Conservation (phyloP, 352 stramenopile genomes). For the Blastocystis sp. region DNA sequence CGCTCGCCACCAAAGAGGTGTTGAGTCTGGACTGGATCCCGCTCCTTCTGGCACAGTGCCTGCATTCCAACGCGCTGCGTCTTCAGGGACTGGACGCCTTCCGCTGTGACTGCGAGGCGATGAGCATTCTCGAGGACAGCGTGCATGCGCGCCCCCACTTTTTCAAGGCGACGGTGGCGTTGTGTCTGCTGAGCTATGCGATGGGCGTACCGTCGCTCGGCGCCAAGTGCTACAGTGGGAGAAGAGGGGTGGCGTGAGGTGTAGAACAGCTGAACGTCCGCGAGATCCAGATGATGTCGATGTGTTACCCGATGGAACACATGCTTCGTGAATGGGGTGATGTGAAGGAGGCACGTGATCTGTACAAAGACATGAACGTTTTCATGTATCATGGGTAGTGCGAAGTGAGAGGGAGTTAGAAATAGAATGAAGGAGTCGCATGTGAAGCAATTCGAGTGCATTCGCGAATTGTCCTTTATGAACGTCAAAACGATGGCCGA, state of each 20-base stretch:
- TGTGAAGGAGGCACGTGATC: background rate
- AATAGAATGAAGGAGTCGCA: conserved; percentile 1
- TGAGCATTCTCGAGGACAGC: background rate
- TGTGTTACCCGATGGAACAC: background rate
- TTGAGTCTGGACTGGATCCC: conserved; percentile 44
- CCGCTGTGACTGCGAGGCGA: conserved; percentile 10
- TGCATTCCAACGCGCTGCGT: background rate
- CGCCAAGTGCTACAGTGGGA: background rate
- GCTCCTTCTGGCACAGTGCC: background rate
- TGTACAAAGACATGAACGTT: background rate
- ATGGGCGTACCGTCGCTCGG: background rate
- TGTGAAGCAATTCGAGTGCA: conserved; percentile 52
- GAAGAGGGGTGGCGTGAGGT: background rate
- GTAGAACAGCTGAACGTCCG: conserved; percentile 13
- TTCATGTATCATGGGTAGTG: conserved; percentile 28
- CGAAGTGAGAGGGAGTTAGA: background rate
- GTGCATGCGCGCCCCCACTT: conserved; percentile 8
- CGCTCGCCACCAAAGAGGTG: conserved; percentile 26
- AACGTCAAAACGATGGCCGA: background rate
- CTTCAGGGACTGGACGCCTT: background rate
- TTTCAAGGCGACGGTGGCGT: conserved; percentile 10
- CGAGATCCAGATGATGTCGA: conserved; percentile 43
- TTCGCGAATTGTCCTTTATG: conserved; percentile 24
- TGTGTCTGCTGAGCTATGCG: conserved; percentile 18
- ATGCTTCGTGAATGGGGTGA: background rate